These are phyloP conservation scores for Ophiostoma populinum DNA, from an alignment of 2,329 filamentous ascomycete species.

Conservation along the genomic window DNA sequence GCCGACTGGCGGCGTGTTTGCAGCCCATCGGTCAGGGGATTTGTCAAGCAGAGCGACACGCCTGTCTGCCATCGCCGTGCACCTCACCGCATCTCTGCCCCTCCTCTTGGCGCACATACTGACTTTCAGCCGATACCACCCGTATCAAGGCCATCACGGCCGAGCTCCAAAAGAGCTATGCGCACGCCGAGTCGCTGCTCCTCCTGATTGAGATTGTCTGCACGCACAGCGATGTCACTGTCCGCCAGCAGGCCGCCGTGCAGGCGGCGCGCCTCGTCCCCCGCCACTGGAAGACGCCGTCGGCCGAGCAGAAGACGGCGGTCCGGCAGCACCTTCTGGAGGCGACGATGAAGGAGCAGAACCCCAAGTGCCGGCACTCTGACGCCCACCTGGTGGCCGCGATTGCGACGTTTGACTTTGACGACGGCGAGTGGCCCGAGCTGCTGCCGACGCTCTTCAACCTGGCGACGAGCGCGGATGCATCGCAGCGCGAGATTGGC, in stretches of 20 bases:
- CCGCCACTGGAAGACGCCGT: conserved; percentile 70
- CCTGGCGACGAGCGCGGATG: conserved; percentile 57
- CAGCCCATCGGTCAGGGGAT: too few relatives aligned
- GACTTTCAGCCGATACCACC: conserved; percentile 79
- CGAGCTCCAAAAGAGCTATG: conserved; percentile 81
- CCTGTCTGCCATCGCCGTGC: too few relatives aligned
- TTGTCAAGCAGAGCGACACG: too few relatives aligned
- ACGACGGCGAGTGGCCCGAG: conserved; percentile 71
- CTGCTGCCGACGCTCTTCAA: conserved; percentile 65
- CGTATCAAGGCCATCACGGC: conserved; percentile 80
- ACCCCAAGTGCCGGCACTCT: conserved; percentile 64
- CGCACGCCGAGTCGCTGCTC: conserved; percentile 64
- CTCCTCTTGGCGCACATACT: neutral
- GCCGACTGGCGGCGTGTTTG: too few relatives aligned
- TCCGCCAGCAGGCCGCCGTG: conserved; percentile 82
- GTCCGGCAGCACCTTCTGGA: conserved; percentile 73
- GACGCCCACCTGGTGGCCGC: conserved; percentile 75
- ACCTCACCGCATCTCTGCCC: neutral
- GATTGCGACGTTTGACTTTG: conserved; percentile 72
- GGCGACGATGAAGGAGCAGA: conserved; percentile 63
- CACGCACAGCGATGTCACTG: conserved; percentile 51
- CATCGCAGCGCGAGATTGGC: conserved; percentile 72
- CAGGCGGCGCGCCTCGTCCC: conserved; percentile 68
- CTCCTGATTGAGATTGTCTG: conserved; percentile 78
- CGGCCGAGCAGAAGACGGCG: conserved; percentile 58